These are phyloP conservation scores for Suhomyces bokatorum DNA, from an alignment of 1,139 yeast species.

Conservation along the genomic window DNA sequence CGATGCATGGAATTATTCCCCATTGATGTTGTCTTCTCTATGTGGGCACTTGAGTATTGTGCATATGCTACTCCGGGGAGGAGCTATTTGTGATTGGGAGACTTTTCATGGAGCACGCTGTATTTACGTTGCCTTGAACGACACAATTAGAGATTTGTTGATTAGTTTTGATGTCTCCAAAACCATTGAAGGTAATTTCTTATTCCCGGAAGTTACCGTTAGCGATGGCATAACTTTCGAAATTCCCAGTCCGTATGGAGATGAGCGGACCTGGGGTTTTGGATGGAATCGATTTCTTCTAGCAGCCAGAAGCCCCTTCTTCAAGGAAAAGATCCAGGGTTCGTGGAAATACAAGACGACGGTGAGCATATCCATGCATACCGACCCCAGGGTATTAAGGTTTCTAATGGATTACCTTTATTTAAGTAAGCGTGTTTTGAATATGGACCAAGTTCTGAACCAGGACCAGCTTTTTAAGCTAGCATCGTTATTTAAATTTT, in stretches of 20 bases:
- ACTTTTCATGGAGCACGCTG: slow-evolving; percentile 81
- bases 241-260: slow-evolving; percentile 24
- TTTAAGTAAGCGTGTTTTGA: slow-evolving; percentile 36
- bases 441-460: slow-evolving; percentile 23
- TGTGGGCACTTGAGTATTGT: slow-evolving; percentile 75
- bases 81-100: slow-evolving; percentile 78
- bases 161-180: slow-evolving; percentile 66
- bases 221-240: slow-evolving; percentile 41
- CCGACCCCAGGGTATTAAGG: slow-evolving; percentile 31
- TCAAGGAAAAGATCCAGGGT: slow-evolving; percentile 24
- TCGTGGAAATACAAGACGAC: slow-evolving; percentile 27
- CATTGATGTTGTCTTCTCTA: slow-evolving; percentile 67
- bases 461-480: slow-evolving; percentile 26
- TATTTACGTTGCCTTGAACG: slow-evolving; percentile 74
- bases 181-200: slow-evolving; percentile 73
- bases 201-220: slow-evolving; percentile 44
- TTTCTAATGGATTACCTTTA: slow-evolving; percentile 54
- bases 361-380: slow-evolving; percentile 24
- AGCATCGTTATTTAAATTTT: slow-evolving; percentile 37
- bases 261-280: slow-evolving; percentile 21
- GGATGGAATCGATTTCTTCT: slow-evolving; percentile 42
- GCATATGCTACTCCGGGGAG: slow-evolving; percentile 54
- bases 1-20: slow-evolving; percentile 75
- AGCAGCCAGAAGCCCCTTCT: slow-evolving; percentile 37
- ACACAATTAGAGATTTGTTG: slow-evolving; percentile 58